Evolutionary conservation across 371 early-diverging fungal species (phyloP).

Genomic region (Apophysomyces ossiformis): DNA sequence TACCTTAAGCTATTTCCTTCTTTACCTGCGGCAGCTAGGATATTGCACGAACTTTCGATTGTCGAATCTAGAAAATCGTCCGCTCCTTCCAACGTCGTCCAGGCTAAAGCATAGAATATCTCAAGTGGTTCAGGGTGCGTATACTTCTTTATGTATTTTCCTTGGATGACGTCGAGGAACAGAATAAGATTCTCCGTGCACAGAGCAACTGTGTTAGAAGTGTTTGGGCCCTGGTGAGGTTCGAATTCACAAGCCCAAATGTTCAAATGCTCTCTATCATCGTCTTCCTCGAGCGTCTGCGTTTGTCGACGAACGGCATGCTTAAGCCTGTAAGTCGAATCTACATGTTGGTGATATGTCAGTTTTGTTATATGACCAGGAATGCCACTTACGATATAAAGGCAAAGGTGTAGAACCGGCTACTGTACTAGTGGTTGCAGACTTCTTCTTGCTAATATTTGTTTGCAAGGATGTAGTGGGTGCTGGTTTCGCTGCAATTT

Average conservation of each 20-base stretch:
- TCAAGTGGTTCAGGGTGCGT: conserved; percentile 59
- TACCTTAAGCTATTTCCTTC: no score
- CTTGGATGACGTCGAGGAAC: conserved; percentile 53
- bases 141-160: conserved; percentile 57
- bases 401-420: conserved; percentile 4
- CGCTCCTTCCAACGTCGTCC: conserved; percentile 48
- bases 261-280: conserved; percentile 25
- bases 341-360: background rate
- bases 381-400: conserved; percentile 4
- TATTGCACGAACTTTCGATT: conserved; percentile 23
- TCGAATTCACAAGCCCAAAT: conserved; percentile 54
- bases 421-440: background rate
- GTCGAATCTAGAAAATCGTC: conserved; percentile 1
- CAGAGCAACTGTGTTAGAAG: conserved; percentile 41
- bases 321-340: conserved; percentile 5
- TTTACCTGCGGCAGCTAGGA: conserved; percentile 57
- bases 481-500: background rate
- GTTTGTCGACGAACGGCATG: conserved; percentile 19
- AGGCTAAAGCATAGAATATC: conserved; percentile 58
- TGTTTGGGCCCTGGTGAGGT: conserved; percentile 17
- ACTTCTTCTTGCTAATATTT: background rate
- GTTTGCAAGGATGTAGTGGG: background rate
- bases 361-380: no score
- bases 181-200: conserved; percentile 56
- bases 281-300: conserved; percentile 1